Conservation (phyloP, 805 yeast genomes). For the Citeromyces nyonsensis region DNA sequence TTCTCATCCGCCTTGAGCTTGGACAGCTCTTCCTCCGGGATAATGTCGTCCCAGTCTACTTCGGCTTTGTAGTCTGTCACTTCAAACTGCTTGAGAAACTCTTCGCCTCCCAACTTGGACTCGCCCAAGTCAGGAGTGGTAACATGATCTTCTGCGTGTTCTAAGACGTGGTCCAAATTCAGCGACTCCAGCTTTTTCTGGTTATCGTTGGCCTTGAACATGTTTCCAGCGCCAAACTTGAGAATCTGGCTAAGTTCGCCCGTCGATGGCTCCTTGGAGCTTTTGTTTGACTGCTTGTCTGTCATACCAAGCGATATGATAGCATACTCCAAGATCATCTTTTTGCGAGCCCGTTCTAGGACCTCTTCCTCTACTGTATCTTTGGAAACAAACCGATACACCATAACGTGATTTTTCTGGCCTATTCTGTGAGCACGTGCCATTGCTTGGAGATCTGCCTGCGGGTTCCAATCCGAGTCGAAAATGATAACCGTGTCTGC, state of each 20-base stretch:
- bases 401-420: slow-evolving; percentile 97
- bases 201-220: slow-evolving; percentile 92
- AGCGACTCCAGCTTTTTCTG: slow-evolving; percentile 91
- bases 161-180: slow-evolving; percentile 89
- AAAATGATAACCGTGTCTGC: slow-evolving; percentile 97
- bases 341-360: slow-evolving; percentile 88
- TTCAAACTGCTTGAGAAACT: slow-evolving; percentile 90
- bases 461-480: slow-evolving; percentile 99
- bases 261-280: slow-evolving; percentile 60
- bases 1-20: slow-evolving; percentile 86
- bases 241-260: slow-evolving; percentile 84
- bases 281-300: slow-evolving; percentile 39
- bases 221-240: slow-evolving; percentile 96
- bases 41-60: slow-evolving; percentile 97
- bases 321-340: slow-evolving; percentile 97
- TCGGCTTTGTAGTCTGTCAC: slow-evolving; percentile 98
- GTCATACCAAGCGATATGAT: slow-evolving; percentile 92
- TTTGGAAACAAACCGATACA: slow-evolving; percentile 91
- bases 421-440: slow-evolving; percentile 99
- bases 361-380: slow-evolving; percentile 98
- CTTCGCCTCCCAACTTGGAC: slow-evolving; percentile 97
- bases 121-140: slow-evolving; percentile 96
- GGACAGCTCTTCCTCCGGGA: slow-evolving; percentile 84
- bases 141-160: slow-evolving; percentile 93
- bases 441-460: slow-evolving; percentile 98